Evolutionary conservation across 257 asterid genomes (phyloP).

Genomic region (Plantago elongata): DNA sequence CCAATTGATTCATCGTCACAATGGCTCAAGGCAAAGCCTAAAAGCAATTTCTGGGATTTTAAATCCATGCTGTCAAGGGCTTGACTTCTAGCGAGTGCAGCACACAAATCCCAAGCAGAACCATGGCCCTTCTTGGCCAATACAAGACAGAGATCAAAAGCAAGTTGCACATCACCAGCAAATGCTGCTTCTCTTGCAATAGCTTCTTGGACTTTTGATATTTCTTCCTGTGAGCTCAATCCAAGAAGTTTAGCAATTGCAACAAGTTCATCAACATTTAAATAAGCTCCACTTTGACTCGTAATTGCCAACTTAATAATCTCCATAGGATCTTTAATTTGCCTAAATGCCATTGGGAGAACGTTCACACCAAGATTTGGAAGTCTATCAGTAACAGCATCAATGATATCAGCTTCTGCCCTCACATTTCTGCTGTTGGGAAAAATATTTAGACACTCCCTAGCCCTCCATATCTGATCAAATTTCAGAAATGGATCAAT

Average conservation of each 20-base stretch:
- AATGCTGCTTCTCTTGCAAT: conserved; percentile 99
- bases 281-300: conserved; percentile 78
- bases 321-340: conserved; percentile 96
- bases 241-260: conserved; percentile 96
- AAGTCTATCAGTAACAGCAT: conserved; percentile 87
- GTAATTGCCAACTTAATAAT: conserved; percentile 80
- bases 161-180: conserved; percentile 92
- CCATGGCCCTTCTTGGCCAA: conserved; percentile 97
- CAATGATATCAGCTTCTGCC: conserved; percentile 80
- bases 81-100: conserved; percentile 97
- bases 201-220: conserved; percentile 92
- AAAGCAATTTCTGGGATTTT: conserved; percentile 73
- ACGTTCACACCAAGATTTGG: conserved; percentile 93
- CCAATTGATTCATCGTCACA: conserved; percentile 95
- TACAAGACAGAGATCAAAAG: conserved; percentile 87
- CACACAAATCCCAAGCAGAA: conserved; percentile 91
- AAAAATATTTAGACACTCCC: conserved; percentile 86
- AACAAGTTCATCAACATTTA: conserved; percentile 86
- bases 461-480: conserved; percentile 93
- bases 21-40: conserved; percentile 94
- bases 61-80: conserved; percentile 78
- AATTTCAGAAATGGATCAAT: conserved; percentile 16
- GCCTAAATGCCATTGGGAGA: conserved; percentile 93
- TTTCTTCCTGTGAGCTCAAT: conserved; percentile 76
- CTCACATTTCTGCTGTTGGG: conserved; percentile 81